These are phyloP conservation scores for Cladophialophora chaetospira DNA, from an alignment of 2,329 filamentous ascomycete species.

Conservation along the genomic window DNA sequence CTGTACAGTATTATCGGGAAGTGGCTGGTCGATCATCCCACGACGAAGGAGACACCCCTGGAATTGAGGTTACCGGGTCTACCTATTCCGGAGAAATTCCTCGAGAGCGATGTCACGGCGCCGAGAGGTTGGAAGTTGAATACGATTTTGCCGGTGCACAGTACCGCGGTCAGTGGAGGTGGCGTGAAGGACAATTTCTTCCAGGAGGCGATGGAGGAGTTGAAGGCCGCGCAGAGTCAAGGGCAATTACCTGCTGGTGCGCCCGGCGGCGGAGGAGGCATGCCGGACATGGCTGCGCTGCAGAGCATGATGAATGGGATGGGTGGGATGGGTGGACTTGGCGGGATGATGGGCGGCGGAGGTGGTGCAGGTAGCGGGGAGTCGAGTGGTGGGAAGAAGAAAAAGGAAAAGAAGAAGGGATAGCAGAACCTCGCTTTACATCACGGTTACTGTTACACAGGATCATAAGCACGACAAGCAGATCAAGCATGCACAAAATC, in stretches of 20 bases:
- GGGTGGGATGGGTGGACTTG: conserved; percentile 31
- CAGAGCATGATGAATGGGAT: conserved; percentile 33
- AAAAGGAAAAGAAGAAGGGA: conserved; percentile 32
- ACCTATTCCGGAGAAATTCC: conserved; percentile 66
- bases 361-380: conserved; percentile 14
- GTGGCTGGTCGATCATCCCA: conserved; percentile 77
- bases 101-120: conserved; percentile 71
- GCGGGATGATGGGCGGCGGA: conserved; percentile 20
- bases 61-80: conserved; percentile 73
- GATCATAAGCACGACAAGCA: no score
- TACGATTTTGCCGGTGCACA: conserved; percentile 80
- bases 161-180: conserved; percentile 85
- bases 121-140: conserved; percentile 92
- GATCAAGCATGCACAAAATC: no score
- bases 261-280: conserved; percentile 36
- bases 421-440: not conserved
- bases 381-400: conserved; percentile 29
- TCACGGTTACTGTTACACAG: not conserved
- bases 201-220: conserved; percentile 96
- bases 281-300: conserved; percentile 33
- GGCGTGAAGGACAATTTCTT: conserved; percentile 93
- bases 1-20: conserved; percentile 78
- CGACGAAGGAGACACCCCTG: conserved; percentile 70
- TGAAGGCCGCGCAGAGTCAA: conserved; percentile 58
- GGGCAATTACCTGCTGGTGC: conserved; percentile 51